Evolutionary conservation across 306 rosid genomes (phyloP).

Genomic region (Myrica gale): DNA sequence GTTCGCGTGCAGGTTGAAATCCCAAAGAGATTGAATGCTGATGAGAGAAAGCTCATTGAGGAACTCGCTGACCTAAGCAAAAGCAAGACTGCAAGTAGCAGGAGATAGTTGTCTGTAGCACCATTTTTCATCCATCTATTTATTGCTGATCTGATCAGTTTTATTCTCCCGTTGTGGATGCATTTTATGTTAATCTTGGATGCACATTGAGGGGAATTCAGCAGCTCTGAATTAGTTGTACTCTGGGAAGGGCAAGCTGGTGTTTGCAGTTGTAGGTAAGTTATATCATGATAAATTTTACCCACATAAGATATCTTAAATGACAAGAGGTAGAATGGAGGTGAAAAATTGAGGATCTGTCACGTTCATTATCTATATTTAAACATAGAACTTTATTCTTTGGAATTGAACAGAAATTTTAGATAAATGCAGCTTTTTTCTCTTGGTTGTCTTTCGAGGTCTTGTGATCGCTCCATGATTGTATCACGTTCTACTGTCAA

Average conservation of each 20-base stretch:
- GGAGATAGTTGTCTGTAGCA: slow-evolving; percentile 37
- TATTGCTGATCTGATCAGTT: neutral
- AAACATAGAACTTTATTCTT: slow-evolving; percentile 23
- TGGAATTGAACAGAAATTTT: slow-evolving; percentile 6
- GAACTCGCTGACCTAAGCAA: slow-evolving; percentile 91
- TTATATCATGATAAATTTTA: slow-evolving; percentile 18
- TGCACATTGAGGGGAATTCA: slow-evolving; percentile 22
- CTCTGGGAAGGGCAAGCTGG: neutral
- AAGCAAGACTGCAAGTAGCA: slow-evolving; percentile 63
- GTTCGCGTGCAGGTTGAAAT: slow-evolving; percentile 97
- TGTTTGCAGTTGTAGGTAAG: slow-evolving; percentile 24
- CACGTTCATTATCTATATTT: neutral
- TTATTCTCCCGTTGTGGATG: slow-evolving; percentile 9
- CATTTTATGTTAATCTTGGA: slow-evolving; percentile 32
- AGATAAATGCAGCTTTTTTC: neutral
- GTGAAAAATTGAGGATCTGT: slow-evolving; percentile 11
- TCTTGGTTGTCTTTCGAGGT: neutral
- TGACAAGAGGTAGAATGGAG: slow-evolving; percentile 19
- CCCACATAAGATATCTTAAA: slow-evolving; percentile 6
- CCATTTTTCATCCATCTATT: slow-evolving; percentile 8
- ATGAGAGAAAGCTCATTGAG: slow-evolving; percentile 79
- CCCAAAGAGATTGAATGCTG: slow-evolving; percentile 75
- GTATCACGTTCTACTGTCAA: neutral
- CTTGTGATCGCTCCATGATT: neutral
- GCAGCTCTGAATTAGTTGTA: slow-evolving; percentile 17